Percentiles rank a stretch among this genome's conserved stretches.
phyloP scores from a whole-genome alignment of 768 basidiomycete genomes.

The Chalciporus pseudorubinellus region DNA sequence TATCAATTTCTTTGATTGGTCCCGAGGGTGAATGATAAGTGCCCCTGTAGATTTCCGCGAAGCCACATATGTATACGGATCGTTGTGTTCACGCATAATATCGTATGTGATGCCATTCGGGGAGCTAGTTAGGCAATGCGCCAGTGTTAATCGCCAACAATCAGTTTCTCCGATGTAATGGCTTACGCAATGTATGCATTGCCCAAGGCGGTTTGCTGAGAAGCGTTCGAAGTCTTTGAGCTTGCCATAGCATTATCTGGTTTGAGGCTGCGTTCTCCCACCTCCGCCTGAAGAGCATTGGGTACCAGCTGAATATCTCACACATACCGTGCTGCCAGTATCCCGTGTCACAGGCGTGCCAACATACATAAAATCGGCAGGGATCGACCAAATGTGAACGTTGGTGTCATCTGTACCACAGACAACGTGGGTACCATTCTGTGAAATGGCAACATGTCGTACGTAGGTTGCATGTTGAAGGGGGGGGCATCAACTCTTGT shows the following conservation, averaged over 20 bases:
- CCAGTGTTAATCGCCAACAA: neutral
- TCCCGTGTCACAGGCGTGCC: neutral
- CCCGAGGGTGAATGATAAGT: conserved; percentile 8
- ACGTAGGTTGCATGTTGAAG: neutral
- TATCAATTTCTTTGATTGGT: neutral
- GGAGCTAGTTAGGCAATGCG: neutral
- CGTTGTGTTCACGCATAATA: conserved; percentile 8
- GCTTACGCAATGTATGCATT: neutral
- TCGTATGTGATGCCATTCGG: conserved; percentile 8
- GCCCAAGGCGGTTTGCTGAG: neutral
- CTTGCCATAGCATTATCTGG: neutral
- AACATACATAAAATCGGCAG: neutral
- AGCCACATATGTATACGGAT: conserved; percentile 15
- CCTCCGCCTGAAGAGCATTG: neutral
- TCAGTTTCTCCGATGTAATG: neutral
- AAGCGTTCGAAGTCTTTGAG: neutral
- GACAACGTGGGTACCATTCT: conserved; percentile 1
- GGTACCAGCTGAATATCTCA: neutral
- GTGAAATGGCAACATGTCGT: conserved; percentile 1
- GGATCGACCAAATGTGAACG: conserved; percentile 3
- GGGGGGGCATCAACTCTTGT: neutral
- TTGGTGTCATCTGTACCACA: neutral
- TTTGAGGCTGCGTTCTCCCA: neutral
- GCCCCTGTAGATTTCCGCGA: conserved; percentile 17
- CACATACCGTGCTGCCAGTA: neutral